phyloP scores from a whole-genome alignment of 2,329 filamentous ascomycete species.

The Zymoseptoria passerinii region DNA sequence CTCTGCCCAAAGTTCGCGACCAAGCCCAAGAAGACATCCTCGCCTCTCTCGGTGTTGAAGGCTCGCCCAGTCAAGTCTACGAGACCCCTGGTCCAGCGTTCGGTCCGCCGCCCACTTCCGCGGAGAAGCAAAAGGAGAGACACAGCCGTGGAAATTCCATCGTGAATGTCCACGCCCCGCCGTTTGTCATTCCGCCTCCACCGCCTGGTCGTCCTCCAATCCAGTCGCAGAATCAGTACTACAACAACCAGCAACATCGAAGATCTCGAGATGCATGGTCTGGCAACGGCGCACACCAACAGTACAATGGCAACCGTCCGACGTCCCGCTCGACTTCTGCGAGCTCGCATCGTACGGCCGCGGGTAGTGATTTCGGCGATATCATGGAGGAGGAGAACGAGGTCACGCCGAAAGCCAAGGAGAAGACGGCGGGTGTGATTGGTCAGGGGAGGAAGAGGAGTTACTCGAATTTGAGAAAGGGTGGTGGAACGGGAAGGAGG shows the following conservation, averaged over 20 bases:
- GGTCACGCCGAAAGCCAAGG: conserved; percentile 13
- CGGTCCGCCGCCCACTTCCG: conserved; percentile 19
- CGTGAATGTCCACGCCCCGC: conserved; percentile 1
- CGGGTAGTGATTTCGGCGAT: conserved; percentile 5
- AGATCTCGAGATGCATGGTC: background rate
- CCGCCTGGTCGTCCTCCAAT: background rate
- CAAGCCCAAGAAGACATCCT: conserved; percentile 29
- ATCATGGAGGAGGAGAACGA: conserved; percentile 9
- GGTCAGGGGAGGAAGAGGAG: background rate
- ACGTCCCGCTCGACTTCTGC: background rate
- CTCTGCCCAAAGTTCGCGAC: conserved; percentile 23
- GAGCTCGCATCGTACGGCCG: background rate
- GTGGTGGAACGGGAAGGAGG: background rate
- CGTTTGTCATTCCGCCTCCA: background rate
- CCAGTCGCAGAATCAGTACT: background rate
- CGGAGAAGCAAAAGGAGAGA: background rate
- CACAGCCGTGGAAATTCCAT: conserved; percentile 14
- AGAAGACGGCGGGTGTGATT: background rate
- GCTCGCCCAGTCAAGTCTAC: conserved; percentile 31
- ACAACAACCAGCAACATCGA: background rate
- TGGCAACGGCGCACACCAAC: background rate
- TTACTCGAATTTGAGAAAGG: background rate
- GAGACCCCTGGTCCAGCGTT: conserved; percentile 32
- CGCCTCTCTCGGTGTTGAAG: conserved; percentile 30
- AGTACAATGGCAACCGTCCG: background rate